These are phyloP conservation scores for Pseudozyma flocculosa DNA, from an alignment of 1,284 basidiomycete genomes.

Conservation along the genomic window DNA sequence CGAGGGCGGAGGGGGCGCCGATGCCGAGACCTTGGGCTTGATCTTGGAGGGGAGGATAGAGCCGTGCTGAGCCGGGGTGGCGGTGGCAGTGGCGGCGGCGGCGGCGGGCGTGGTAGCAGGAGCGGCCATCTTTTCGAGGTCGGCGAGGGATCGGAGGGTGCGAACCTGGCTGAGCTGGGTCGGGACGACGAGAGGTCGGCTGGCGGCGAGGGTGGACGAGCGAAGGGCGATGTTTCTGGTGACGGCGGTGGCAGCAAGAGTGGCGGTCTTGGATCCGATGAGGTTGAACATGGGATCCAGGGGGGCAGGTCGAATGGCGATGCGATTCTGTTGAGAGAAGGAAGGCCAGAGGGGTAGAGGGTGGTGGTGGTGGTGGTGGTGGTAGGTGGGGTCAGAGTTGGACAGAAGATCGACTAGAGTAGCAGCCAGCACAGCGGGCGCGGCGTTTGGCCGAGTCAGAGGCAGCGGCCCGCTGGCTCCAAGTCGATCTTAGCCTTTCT, in stretches of 20 bases:
- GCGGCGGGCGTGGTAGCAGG: constrained; percentile 61
- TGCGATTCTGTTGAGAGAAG: neutral
- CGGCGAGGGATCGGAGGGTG: constrained; percentile 36
- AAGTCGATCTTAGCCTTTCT: too few species aligned
- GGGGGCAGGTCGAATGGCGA: neutral
- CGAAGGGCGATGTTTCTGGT: neutral
- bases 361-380: constrained; percentile 2
- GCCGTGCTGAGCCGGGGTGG: constrained; percentile 6
- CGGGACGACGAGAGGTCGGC: neutral
- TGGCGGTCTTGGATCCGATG: constrained; percentile 17
- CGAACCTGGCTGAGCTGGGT: neutral
- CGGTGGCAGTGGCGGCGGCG: constrained; percentile 8
- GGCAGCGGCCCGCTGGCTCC: too few species aligned
- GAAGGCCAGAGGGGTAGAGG: neutral
- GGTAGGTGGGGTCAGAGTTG: too few species aligned
- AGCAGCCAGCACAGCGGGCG: too few species aligned
- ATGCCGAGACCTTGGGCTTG: constrained; percentile 56
- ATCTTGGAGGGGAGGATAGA: constrained; percentile 29
- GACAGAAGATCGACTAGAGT: too few species aligned
- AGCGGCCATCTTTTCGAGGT: constrained; percentile 57
- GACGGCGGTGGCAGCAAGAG: constrained; percentile 12
- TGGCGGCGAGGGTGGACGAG: neutral
- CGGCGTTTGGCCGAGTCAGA: too few species aligned
- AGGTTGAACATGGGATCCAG: constrained; percentile 27
- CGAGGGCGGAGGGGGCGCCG: constrained; percentile 56